Percentiles rank a stretch among this genome's conserved stretches.
These are phyloP conservation scores for Colletotrichum sp. DNA, from an alignment of 2,329 filamentous ascomycete genomes.

Conservation along the genomic window DNA sequence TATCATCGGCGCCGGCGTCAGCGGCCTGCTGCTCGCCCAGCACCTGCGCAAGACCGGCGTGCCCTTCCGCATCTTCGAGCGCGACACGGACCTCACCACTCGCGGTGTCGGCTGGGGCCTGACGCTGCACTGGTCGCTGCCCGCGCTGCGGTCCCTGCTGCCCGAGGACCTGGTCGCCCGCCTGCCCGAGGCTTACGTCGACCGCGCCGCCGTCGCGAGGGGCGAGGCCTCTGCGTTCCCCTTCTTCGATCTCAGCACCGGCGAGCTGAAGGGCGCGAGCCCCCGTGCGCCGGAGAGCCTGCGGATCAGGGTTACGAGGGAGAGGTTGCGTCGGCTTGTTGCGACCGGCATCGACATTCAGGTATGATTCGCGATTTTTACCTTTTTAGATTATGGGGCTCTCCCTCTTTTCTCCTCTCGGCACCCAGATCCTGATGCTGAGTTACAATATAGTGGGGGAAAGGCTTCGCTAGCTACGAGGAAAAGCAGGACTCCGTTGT, in stretches of 20 bases:
- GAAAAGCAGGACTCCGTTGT: constrained; percentile 33
- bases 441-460: constrained; percentile 41
- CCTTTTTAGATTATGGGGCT: background rate
- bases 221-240: constrained; percentile 55
- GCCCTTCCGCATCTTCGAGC: constrained; percentile 57
- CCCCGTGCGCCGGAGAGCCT: constrained; percentile 49
- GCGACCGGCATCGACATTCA: constrained; percentile 48
- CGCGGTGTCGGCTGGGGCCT: constrained; percentile 66
- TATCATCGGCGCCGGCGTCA: constrained; percentile 42
- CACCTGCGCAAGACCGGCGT: constrained; percentile 35
- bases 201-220: constrained; percentile 51
- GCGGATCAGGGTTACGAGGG: constrained; percentile 52
- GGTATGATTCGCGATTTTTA: constrained; percentile 31
- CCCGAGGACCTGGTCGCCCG: constrained; percentile 49
- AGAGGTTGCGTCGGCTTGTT: constrained; percentile 50
- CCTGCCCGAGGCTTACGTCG: constrained; percentile 58
- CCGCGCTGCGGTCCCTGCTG: constrained; percentile 55
- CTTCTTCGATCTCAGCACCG: constrained; percentile 61
- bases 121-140: constrained; percentile 67
- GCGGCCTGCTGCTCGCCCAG: constrained; percentile 42
- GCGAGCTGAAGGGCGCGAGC: constrained; percentile 42
- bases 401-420: background rate
- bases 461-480: constrained; percentile 36
- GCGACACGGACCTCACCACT: constrained; percentile 50
- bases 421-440: background rate